Conservation (phyloP, 192 early-diverging fungal species). For the Lobosporangium transversale region DNA sequence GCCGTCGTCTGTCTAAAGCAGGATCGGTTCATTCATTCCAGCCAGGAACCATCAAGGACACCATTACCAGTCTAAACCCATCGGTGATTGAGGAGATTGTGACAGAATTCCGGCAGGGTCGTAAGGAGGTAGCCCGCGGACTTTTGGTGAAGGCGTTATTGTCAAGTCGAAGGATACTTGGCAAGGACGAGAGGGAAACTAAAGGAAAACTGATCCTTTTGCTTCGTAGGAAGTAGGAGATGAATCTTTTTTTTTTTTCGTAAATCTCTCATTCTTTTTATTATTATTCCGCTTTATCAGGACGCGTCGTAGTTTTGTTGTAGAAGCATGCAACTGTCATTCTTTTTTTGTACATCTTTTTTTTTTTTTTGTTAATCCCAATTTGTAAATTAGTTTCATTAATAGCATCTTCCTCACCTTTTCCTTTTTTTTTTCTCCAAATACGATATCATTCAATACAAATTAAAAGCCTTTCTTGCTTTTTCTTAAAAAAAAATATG, state of each 20-base stretch:
- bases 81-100: conserved; percentile 52
- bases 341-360: neutral
- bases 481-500: too few relatives aligned
- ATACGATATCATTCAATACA: too few relatives aligned
- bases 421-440: too few relatives aligned
- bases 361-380: neutral
- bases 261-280: conserved; percentile 6
- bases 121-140: conserved; percentile 41
- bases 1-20: conserved; percentile 37
- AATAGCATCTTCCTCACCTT: too few relatives aligned
- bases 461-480: too few relatives aligned
- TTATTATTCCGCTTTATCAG: neutral
- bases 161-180: conserved; percentile 27
- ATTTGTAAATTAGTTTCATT: too few relatives aligned
- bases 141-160: conserved; percentile 54
- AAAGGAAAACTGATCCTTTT: conserved; percentile 11
- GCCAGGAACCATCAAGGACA: conserved; percentile 44
- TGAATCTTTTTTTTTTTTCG: neutral
- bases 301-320: neutral
- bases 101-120: conserved; percentile 51
- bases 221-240: conserved; percentile 24
- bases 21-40: neutral
- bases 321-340: neutral
- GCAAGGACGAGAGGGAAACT: conserved; percentile 6
- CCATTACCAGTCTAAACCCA: conserved; percentile 47